Percentiles rank a stretch among this genome's conserved stretches.
phyloP scores from a whole-genome alignment of 1,284 basidiomycete genomes.

The Laetiporus sulphureus region DNA sequence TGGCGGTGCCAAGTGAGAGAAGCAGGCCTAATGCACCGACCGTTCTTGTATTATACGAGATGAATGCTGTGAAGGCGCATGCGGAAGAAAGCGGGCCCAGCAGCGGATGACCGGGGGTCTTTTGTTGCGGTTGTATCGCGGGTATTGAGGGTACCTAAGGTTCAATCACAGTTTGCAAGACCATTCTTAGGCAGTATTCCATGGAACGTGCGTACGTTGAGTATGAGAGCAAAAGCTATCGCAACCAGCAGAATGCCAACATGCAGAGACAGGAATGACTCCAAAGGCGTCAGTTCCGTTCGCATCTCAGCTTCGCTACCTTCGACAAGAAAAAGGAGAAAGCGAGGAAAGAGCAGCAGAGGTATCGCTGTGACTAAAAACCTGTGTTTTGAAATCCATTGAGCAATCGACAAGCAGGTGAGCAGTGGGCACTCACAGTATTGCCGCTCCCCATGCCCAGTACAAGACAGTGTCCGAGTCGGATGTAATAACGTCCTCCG shows the following conservation, averaged over 20 bases:
- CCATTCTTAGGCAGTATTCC: too few relatives aligned
- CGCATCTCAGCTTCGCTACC: slow-evolving; percentile 33
- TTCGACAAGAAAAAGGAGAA: slow-evolving; percentile 57
- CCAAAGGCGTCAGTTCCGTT: slow-evolving; percentile 50
- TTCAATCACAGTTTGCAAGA: too few relatives aligned
- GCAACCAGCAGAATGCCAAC: slow-evolving; percentile 54
- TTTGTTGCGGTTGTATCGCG: background rate
- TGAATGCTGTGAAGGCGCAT: slow-evolving; percentile 46
- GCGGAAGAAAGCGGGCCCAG: slow-evolving; percentile 49
- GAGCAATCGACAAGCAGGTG: background rate
- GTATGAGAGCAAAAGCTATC: slow-evolving; percentile 46
- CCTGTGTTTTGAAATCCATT: slow-evolving; percentile 20
- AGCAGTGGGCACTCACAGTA: slow-evolving; percentile 27
- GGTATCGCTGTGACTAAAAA: slow-evolving; percentile 36
- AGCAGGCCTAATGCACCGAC: slow-evolving; percentile 52
- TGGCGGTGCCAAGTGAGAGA: slow-evolving; percentile 41
- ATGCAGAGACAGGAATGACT: slow-evolving; percentile 57
- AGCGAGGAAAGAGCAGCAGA: slow-evolving; percentile 48
- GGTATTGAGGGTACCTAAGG: background rate
- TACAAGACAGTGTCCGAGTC: slow-evolving; percentile 18
- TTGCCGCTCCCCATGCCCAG: slow-evolving; percentile 44
- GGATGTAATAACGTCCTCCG: too few relatives aligned
- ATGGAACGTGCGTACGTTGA: slow-evolving; percentile 35
- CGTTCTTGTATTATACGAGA: slow-evolving; percentile 56
- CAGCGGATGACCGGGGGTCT: slow-evolving; percentile 47